Evolutionary conservation across 202 grass and related monocot genomes (phyloP), one percentile per base, ranked within the genome.

Genomic region (Saccharum hybrid): DNA sequence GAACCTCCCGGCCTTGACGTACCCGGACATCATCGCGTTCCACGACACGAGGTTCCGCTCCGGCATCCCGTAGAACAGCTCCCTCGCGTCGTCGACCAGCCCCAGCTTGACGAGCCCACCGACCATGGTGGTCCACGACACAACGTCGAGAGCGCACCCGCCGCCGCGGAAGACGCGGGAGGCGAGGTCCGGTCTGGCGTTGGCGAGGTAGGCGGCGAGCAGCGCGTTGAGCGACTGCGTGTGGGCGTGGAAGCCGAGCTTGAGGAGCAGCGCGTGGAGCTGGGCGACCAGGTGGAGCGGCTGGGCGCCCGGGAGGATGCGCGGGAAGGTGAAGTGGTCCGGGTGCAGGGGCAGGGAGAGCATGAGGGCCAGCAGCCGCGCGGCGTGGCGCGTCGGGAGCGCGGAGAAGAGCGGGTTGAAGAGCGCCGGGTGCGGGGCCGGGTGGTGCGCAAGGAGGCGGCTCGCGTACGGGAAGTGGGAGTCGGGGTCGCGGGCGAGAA

Each of bases 11-110:
- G 39, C 76, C 78, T 77, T 90, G 61, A 93, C 88, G 52, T 91
- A 94, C 4, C 94, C 94, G 0, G 92, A 57, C 60, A 97, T 94
- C 92, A 97, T 97, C 14, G 90, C 85, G 68, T 97, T 97, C 95
- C 90, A 97, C n/a, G 92, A 97, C 4, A 97, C 49, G 0, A 89
- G 86, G 19, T 94, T 97, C 26, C 90, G 85, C 59, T 89, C 90
- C 0, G 94, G 88, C 94, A 97, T 97, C 60, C 7, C 60, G 37
- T 97, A 88, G 23, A 97, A 97, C 83, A 97, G 36, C 19, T 79
- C 75, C 26, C 94, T 90, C 69, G 94, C 91, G 28, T 84, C 83
- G 15, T 97, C 86, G 10, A 92, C 64, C 12, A 82, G 37, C 41
- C 92, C 94, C 2, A 88, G 61, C 81, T 85, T 90, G 8, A 86